Base-by-base conservation (phyloP, 1,139 yeast genomes). In the Candida tunisiensis region DNA sequence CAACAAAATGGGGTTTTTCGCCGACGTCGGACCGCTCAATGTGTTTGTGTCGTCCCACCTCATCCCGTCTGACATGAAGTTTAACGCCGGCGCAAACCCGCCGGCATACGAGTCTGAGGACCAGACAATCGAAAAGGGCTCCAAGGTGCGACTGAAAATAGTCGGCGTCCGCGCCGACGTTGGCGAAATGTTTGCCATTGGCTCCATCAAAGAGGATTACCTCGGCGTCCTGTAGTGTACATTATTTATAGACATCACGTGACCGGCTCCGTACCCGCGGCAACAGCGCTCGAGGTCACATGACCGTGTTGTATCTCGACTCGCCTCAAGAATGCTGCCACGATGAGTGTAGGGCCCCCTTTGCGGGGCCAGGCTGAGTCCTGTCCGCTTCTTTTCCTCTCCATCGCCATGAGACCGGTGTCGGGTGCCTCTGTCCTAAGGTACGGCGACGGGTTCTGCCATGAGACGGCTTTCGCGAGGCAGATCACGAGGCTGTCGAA, bases 81-180 rank as follows among this genome's bases (percentile, higher is more conserved):
- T 77, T 51, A 88, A 85, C 44, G 94, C 98, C 3, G 77, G 92
- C 11, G 91, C 95, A 15, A 85, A 88, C 43, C 98, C 98, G 9
- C 98, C 98, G 6, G 93, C 96, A n/a, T 91, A 83, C 50, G 91
- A 79, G 32, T 75, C 92, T 37, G 93, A 92, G 21, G 98, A 88
- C 44, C 96, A 85, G 56, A 74, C 82, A 37, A 80, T 88, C 32
- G 93, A 82, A 46, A 85, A 83, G 52, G 95, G 95, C 18, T 74
- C 93, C 30, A 70, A 88, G 43, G 92, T 88, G 19, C 69, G 99
- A 49, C 72, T 91, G 42, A 88, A 88, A 61, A 80, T 88, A 28
- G 95, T 88, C 30, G 98, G 98, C 54, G 91, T 95, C 23, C 69
- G 96, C 50, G 82, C 95, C 13, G 98, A 91, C 55, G 98, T 91